Base-by-base conservation (phyloP, 2,329 filamentous ascomycete species). In the Cyclaneusma minus region DNA sequence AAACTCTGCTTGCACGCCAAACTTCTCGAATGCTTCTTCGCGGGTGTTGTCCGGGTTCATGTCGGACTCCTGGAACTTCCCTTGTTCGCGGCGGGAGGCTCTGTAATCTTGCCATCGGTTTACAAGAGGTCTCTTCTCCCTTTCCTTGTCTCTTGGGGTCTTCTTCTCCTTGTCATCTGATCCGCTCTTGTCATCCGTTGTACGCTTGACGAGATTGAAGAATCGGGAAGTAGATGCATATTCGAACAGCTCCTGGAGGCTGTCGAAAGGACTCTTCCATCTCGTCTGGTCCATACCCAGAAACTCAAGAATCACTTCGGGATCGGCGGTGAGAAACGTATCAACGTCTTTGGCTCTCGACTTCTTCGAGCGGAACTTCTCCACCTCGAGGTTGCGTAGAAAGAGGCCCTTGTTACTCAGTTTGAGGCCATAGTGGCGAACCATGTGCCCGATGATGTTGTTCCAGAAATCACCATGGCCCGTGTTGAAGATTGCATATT, bases 401-500 rank as follows among this genome's bases (percentile, higher is more conserved):
- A 63, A 68, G 2, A 89, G 48, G 2, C 68, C 76, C 8, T 44
- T 47, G 26, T 80, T 66, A 36, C 71, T 74, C 13, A 69, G 53
- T 0, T 68, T 77, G 6, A 89, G 61, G 2, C 79, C 79, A 18
- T 69, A 63, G 0, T 62, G 63, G 1, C 73, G 62, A 34, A 81
- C 67, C 6, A 60, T 64, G 11, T 63, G 57, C 4, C 78, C 75
- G 0, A 87, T 44, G 6, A 72, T 59, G 8, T 70, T 44, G 32
- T 68, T 76, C 61, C 72, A 72, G 2, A 70, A 30, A 38, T 87
- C 80, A n/a, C 77, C 75, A 38, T 87, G 80, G 1, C 68, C 64
- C 20, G 75, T 60, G 36, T 68, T 68, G 50, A 84, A 83, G 3
- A 68, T 48, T 19, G 61, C 57, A 78, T 79, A 87, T 16, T 58